These are phyloP conservation scores for Amphibolis antarctica DNA, from an alignment of 106 monocot genomes.

Conservation along the genomic window DNA sequence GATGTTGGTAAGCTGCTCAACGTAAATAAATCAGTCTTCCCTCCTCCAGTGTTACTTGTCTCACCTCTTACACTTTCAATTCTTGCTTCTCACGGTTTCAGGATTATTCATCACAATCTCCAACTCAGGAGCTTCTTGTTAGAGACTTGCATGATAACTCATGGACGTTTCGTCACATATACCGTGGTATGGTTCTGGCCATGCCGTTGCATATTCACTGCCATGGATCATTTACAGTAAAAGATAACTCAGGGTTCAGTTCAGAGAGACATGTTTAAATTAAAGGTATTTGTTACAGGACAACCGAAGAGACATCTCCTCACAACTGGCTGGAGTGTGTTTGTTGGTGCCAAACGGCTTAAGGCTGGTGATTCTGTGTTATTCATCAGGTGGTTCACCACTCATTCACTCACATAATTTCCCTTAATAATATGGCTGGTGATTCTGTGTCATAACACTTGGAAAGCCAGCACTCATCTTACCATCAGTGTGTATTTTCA, in stretches of 20 bases:
- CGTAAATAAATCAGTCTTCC: neutral
- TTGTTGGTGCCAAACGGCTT: conserved; percentile 81
- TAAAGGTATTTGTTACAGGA: conserved; percentile 39
- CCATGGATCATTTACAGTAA: too few relatives aligned
- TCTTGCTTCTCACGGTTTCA: conserved; percentile 7
- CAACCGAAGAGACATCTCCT: conserved; percentile 93
- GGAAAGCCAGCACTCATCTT: too few relatives aligned
- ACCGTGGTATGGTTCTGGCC: conserved; percentile 41
- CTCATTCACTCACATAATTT: neutral
- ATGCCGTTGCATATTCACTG: too few relatives aligned
- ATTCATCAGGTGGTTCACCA: conserved; percentile 61
- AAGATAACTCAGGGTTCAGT: too few relatives aligned
- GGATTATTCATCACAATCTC: conserved; percentile 92
- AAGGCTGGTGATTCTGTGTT: conserved; percentile 92
- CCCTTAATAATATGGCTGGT: too few relatives aligned
- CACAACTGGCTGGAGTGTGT: conserved; percentile 95
- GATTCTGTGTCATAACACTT: too few relatives aligned
- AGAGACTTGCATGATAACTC: conserved; percentile 74
- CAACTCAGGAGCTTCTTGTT: conserved; percentile 87
- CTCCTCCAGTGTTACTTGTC: neutral
- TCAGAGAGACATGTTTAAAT: neutral
- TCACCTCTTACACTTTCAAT: neutral
- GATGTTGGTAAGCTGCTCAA: conserved; percentile 39
- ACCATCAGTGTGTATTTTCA: too few relatives aligned
- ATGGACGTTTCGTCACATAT: conserved; percentile 95